Evolutionary conservation across 176 grass and related monocot genomes (phyloP).

Genomic region (Zea luxurians): DNA sequence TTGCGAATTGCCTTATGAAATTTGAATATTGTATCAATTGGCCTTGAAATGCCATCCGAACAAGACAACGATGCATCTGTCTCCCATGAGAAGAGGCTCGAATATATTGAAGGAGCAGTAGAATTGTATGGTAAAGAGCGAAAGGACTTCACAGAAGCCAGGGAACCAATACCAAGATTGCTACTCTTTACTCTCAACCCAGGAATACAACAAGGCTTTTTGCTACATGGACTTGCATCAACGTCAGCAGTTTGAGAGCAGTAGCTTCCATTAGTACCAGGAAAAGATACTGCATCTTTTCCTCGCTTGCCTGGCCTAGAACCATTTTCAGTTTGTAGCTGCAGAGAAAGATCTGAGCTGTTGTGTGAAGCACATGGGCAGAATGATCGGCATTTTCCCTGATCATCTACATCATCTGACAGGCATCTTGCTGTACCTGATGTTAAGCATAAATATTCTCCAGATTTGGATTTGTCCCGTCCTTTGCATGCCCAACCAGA

Average conservation of each 20-base stretch:
- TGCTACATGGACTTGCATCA: conserved; percentile 47
- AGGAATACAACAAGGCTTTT: conserved; percentile 79
- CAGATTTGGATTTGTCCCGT: conserved; percentile 58
- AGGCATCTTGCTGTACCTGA: conserved; percentile 46
- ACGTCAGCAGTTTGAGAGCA: conserved; percentile 43
- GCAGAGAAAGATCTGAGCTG: conserved; percentile 24
- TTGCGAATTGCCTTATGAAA: conserved; percentile 99
- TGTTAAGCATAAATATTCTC: conserved; percentile 77
- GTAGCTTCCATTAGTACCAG: conserved; percentile 44
- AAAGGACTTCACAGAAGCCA: conserved; percentile 56
- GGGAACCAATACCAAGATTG: conserved; percentile 50
- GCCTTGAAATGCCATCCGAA: conserved; percentile 59
- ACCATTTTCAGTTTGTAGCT: conserved; percentile 47
- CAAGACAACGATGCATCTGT: conserved; percentile 58
- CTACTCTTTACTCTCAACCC: conserved; percentile 75
- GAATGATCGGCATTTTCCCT: conserved; percentile 58
- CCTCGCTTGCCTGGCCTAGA: conserved; percentile 53
- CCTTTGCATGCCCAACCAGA: conserved; percentile 98
- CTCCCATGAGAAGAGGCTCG: conserved; percentile 88
- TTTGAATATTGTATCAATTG: conserved; percentile 98
- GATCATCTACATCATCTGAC: conserved; percentile 44
- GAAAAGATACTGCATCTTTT: conserved; percentile 49
- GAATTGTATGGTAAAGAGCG: conserved; percentile 55
- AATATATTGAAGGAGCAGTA: conserved; percentile 78
- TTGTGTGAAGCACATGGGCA: conserved; percentile 64